These are phyloP conservation scores for Cajanus cajan DNA, from an alignment of 306 rosid genomes.

Conservation along the genomic window DNA sequence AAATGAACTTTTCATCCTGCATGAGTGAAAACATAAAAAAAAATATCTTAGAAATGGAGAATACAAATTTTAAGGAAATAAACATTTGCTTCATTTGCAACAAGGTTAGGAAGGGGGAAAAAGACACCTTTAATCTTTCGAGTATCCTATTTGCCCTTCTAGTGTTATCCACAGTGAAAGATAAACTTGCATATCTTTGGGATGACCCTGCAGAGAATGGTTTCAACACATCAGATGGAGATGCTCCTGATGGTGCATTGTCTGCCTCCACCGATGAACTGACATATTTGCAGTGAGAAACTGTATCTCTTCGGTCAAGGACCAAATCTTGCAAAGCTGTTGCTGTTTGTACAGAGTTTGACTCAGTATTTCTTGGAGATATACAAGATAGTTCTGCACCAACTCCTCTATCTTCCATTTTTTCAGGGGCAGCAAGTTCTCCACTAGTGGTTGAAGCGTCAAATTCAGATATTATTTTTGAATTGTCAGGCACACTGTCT, in stretches of 20 bases:
- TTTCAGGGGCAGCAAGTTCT: constrained; percentile 31
- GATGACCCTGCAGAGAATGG: constrained; percentile 38
- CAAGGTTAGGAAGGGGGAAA: constrained; percentile 12
- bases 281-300: constrained; percentile 38
- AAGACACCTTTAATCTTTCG: constrained; percentile 70
- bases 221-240: constrained; percentile 40
- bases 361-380: constrained; percentile 38
- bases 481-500: constrained; percentile 31
- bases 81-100: constrained; percentile 11
- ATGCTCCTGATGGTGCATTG: constrained; percentile 27
- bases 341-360: constrained; percentile 15
- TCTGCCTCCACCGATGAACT: constrained; percentile 41
- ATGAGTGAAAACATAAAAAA: constrained; percentile 10
- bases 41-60: constrained; percentile 4
- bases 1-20: constrained; percentile 75
- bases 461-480: constrained; percentile 29
- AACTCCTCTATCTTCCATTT: constrained; percentile 34
- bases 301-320: constrained; percentile 35
- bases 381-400: constrained; percentile 37
- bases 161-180: constrained; percentile 48
- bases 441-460: constrained; percentile 34
- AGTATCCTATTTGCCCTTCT: constrained; percentile 80
- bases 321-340: constrained; percentile 31
- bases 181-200: constrained; percentile 49
- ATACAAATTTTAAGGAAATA: constrained; percentile 24